These are phyloP conservation scores for Neoboletus magnificus DNA, from an alignment of 768 basidiomycete genomes.

Conservation along the genomic window DNA sequence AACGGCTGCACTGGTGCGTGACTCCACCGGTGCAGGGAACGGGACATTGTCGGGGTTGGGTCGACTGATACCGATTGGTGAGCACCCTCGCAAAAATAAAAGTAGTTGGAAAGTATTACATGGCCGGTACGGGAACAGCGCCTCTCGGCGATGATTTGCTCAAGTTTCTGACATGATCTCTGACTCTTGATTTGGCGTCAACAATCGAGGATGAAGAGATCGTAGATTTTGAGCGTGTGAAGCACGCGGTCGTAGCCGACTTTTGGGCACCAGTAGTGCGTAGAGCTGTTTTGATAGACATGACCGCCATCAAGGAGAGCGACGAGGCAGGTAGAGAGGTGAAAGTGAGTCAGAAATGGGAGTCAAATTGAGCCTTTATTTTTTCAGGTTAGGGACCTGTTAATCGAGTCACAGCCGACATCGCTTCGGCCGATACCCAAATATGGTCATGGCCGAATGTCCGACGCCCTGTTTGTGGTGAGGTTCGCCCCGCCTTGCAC, in stretches of 20 bases:
- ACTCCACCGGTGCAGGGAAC: slow-evolving; percentile 33
- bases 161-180: slow-evolving; percentile 72
- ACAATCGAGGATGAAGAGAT: slow-evolving; percentile 52
- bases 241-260: slow-evolving; percentile 29
- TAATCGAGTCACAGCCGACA: slow-evolving; percentile 21
- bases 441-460: slow-evolving; percentile 18
- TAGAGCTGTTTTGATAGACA: slow-evolving; percentile 44
- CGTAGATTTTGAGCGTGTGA: slow-evolving; percentile 51
- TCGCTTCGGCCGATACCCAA: slow-evolving; percentile 26
- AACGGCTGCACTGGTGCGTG: slow-evolving; percentile 44
- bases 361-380: slow-evolving; percentile 2
- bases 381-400: slow-evolving; percentile 3
- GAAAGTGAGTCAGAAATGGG: slow-evolving; percentile 4
- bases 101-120: slow-evolving; percentile 42
- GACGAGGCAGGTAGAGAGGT: slow-evolving; percentile 4
- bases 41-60: slow-evolving; percentile 41
- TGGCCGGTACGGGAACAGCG: slow-evolving; percentile 58
- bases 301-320: slow-evolving; percentile 23
- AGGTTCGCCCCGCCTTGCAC: not conserved
- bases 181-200: slow-evolving; percentile 79
- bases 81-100: slow-evolving; percentile 1
- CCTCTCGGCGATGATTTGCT: slow-evolving; percentile 61
- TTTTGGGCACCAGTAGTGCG: slow-evolving; percentile 42
- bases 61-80: slow-evolving; percentile 53
- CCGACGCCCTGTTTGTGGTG: slow-evolving; percentile 12